Evolutionary conservation across 2,329 filamentous ascomycete species (phyloP), one percentile per base, ranked within the genome.

Genomic region (Neocatenulostroma microsporum): DNA sequence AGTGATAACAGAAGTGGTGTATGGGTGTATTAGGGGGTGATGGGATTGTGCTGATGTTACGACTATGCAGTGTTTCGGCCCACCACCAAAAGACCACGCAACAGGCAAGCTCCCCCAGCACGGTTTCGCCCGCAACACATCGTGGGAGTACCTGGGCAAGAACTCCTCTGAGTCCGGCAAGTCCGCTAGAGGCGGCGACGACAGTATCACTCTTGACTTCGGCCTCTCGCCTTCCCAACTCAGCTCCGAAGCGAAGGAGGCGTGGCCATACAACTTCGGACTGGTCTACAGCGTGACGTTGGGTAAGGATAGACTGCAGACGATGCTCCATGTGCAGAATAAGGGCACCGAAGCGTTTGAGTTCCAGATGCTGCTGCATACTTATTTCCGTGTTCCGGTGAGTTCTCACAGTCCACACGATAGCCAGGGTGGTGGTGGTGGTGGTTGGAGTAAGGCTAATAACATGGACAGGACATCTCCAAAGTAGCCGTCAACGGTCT

Each of bases 91-190:
- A 48, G 80, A 88, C 61, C 77, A 82, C 48, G 73, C 82, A n/a
- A 91, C 86, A 19, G 76, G 77, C 34, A 68, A 76, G 47, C 81
- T 98, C 18, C 81, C 88, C 3, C 88, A 95, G 66, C 91, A 96
- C 67, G 91, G 91, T 49, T 94, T 98, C 63, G 91, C 89, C 25
- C 85, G 91, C 51, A 88, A 76, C 56, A 84, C 81, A 29, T 76
- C 76, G 45, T 98, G 91, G 91, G 88, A 96, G 62, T 94, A 91
- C 60, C 73, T 98, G 34, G 88, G 88, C 56, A 93, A 89, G 66
- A 85, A 81, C 5, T 80, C 75, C n/a, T 76, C 74, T 5, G 81
- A 87, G 60, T 63, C 62, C 7, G 56, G 56, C 40, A 55, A 64
- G 48, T 39, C 60, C 44, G 41, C 62, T 62, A 56, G 54, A 24